A percentile compares a stretch with the other conserved stretches of the same genome.
Conservation (phyloP, 2,329 filamentous ascomycete genomes). For the Fusarium redolens region DNA sequence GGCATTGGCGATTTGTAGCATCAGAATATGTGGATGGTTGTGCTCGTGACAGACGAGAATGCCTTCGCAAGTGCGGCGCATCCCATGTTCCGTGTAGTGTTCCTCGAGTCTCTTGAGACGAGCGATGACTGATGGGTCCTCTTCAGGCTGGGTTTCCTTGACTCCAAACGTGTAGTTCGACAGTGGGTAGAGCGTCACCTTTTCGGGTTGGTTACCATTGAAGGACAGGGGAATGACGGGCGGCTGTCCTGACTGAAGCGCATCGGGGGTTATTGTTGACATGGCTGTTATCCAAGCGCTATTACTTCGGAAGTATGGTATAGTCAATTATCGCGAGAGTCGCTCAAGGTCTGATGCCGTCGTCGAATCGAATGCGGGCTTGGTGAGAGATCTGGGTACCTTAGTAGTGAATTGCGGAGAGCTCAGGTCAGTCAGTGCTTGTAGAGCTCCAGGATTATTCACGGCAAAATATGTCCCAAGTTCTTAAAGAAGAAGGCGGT, state of each 20-base stretch:
- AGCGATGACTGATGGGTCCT: constrained; percentile 94
- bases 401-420: constrained; percentile 4
- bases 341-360: not conserved
- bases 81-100: constrained; percentile 90
- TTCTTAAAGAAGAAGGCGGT: constrained; percentile 26
- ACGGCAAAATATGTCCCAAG: constrained; percentile 21
- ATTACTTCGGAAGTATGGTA: not conserved
- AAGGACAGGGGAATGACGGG: constrained; percentile 85
- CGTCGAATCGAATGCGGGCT: not conserved
- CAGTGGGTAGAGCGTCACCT: constrained; percentile 91
- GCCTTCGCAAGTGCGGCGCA: constrained; percentile 97
- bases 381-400: constrained; percentile 11
- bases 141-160: constrained; percentile 97
- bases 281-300: constrained; percentile 57
- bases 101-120: constrained; percentile 95
- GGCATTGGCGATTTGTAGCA: constrained; percentile 99
- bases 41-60: constrained; percentile 98
- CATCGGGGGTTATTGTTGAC: constrained; percentile 84
- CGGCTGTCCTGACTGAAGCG: constrained; percentile 81
- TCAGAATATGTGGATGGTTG: constrained; percentile 97
- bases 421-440: constrained; percentile 5
- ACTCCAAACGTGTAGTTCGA: constrained; percentile 99
- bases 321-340: not conserved
- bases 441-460: constrained; percentile 29
- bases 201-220: constrained; percentile 87